Evolutionary conservation across 768 basidiomycete species (phyloP).

Genomic region (Russula emetica): DNA sequence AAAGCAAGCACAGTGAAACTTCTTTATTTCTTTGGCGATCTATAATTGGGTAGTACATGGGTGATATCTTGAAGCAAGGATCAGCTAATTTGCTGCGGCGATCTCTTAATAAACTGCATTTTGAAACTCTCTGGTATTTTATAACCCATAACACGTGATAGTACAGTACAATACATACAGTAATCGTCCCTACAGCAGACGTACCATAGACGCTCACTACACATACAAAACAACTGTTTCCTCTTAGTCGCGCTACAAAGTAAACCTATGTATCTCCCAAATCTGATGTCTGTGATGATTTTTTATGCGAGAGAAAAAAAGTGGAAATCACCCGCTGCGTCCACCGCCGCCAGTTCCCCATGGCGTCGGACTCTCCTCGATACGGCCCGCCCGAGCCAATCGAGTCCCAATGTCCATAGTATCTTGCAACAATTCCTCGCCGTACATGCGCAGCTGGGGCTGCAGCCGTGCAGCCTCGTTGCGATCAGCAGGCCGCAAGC

Average conservation of each 20-base stretch:
- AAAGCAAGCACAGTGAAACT: too few species aligned
- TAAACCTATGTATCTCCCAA: neutral
- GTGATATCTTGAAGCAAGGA: too few species aligned
- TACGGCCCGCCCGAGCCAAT: conserved; percentile 44
- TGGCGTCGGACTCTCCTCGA: conserved; percentile 68
- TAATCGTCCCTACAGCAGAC: too few species aligned
- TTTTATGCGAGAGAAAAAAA: neutral
- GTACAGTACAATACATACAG: too few species aligned
- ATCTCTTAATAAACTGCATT: too few species aligned
- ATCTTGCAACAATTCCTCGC: conserved; percentile 58
- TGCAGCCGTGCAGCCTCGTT: conserved; percentile 1
- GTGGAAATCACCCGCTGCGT: neutral
- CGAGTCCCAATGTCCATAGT: conserved; percentile 58
- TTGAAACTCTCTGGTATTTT: too few species aligned
- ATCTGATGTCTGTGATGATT: neutral
- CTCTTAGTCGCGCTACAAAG: neutral
- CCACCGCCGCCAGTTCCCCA: conserved; percentile 24
- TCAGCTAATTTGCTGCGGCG: too few species aligned
- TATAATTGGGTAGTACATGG: too few species aligned
- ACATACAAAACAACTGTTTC: neutral
- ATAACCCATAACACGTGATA: too few species aligned
- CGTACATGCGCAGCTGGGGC: conserved; percentile 50
- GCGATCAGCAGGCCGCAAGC: conserved; percentile 54
- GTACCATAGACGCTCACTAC: neutral
- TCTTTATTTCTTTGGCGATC: too few species aligned